phyloP scores from a whole-genome alignment of 306 rosid genomes.

The Cercis canadensis region DNA sequence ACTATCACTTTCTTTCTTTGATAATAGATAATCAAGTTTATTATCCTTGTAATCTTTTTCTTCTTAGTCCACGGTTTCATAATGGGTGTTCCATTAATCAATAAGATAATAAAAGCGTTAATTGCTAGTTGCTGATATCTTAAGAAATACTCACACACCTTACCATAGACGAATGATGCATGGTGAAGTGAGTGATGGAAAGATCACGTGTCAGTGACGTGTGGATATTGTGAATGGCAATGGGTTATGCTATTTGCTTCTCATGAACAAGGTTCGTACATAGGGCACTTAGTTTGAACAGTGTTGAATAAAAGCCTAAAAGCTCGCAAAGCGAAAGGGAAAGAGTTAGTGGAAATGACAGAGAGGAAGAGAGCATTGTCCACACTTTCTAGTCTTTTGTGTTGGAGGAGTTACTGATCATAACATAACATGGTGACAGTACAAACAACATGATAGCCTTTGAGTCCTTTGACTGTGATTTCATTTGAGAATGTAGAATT shows the following conservation, averaged over 20 bases:
- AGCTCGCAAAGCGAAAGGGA: slow-evolving; percentile 28
- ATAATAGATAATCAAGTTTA: too few species aligned
- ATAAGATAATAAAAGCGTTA: too few species aligned
- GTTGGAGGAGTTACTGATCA: too few species aligned
- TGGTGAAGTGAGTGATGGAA: slow-evolving; percentile 41
- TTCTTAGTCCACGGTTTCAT: too few species aligned
- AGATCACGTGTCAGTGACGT: slow-evolving; percentile 48
- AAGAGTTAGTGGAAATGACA: slow-evolving; percentile 38
- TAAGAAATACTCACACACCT: too few species aligned
- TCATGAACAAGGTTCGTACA: background rate
- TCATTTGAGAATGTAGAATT: too few species aligned
- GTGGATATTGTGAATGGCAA: slow-evolving; percentile 19
- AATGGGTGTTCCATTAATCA: too few species aligned
- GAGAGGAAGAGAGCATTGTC: slow-evolving; percentile 21
- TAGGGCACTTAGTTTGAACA: slow-evolving; percentile 34
- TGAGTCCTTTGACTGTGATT: slow-evolving; percentile 32
- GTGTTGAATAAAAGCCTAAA: slow-evolving; percentile 37
- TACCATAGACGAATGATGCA: slow-evolving; percentile 19
- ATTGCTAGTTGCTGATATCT: too few species aligned
- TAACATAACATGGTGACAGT: slow-evolving; percentile 35
- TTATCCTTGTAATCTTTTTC: too few species aligned
- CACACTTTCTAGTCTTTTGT: too few species aligned
- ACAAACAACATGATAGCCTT: slow-evolving; percentile 27
- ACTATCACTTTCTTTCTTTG: too few species aligned
- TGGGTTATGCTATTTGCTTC: background rate